A percentile compares a stretch with the other conserved stretches of the same genome.
phyloP scores from a whole-genome alignment of 75 land plant species.

The Selaginella tamariscina region DNA sequence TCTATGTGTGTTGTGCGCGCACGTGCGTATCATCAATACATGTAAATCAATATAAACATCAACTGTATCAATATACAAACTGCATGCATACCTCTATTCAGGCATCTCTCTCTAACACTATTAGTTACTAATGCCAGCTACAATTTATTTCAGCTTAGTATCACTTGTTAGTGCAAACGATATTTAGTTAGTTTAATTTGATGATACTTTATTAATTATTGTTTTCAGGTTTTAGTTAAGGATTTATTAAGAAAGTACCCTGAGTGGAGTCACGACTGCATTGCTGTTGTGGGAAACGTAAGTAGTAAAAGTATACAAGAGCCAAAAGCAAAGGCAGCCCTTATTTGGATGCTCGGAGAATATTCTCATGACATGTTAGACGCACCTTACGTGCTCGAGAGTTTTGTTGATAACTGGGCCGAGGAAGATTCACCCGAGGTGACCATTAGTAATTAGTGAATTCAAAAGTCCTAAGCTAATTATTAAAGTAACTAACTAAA shows the following conservation, averaged over 20 bases:
- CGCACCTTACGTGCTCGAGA: slow-evolving; percentile 89
- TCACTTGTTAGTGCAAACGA: no score
- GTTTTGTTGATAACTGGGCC: slow-evolving; percentile 80
- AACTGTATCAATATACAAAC: no score
- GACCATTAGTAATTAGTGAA: neutral
- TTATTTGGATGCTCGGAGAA: slow-evolving; percentile 98
- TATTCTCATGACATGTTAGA: slow-evolving; percentile 94
- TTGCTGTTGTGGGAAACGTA: slow-evolving; percentile 97
- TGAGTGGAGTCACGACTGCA: slow-evolving; percentile 99
- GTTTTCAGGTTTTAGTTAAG: slow-evolving; percentile 76
- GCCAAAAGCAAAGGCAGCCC: slow-evolving; percentile 92
- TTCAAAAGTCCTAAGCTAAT: slow-evolving; percentile 8
- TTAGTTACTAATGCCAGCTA: no score
- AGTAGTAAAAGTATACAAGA: slow-evolving; percentile 93
- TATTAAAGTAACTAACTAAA: neutral
- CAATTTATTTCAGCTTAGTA: no score
- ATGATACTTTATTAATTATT: neutral
- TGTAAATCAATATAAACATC: no score
- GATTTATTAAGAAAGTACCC: slow-evolving; percentile 94
- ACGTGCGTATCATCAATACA: no score
- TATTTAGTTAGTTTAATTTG: neutral
- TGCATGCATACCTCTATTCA: no score
- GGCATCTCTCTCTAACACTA: no score
- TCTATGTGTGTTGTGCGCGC: no score
- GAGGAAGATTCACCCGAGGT: slow-evolving; percentile 95